Evolutionary conservation across 495 filamentous ascomycete species (phyloP).

Genomic region (Xanthoparmelia taractica): DNA sequence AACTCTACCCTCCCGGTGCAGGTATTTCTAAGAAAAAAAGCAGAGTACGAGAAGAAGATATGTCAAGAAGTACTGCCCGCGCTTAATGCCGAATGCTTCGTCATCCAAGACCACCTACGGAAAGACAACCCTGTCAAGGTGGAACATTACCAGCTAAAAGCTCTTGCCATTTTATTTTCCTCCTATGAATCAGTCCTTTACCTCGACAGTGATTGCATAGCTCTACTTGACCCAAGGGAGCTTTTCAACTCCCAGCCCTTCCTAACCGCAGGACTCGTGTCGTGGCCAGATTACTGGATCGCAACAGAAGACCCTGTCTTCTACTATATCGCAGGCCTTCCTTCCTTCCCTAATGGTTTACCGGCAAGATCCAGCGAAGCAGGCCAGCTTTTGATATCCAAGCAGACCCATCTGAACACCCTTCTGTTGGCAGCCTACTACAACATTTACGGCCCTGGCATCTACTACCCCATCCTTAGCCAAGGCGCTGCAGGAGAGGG

Average conservation of each 20-base stretch:
- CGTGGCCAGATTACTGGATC: constrained; percentile 53
- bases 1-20: constrained; percentile 53
- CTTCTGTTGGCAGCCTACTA: constrained; percentile 56
- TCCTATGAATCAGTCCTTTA: constrained; percentile 55
- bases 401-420: constrained; percentile 44
- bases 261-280: constrained; percentile 44
- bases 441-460: constrained; percentile 51
- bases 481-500: constrained; percentile 53
- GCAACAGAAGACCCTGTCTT: constrained; percentile 46
- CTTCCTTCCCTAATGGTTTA: constrained; percentile 36
- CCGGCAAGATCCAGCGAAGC: constrained; percentile 45
- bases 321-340: constrained; percentile 44
- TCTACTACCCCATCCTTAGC: constrained; percentile 51
- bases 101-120: constrained; percentile 40
- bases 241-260: constrained; percentile 48
- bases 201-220: constrained; percentile 54
- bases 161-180: constrained; percentile 52
- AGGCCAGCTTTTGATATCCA: constrained; percentile 51
- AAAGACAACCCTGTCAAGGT: constrained; percentile 26
- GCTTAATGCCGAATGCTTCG: constrained; percentile 46
- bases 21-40: constrained; percentile 45
- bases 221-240: constrained; percentile 44
- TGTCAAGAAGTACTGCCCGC: constrained; percentile 46
- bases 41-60: constrained; percentile 45
- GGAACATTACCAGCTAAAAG: constrained; percentile 50